Evolutionary conservation across 2,329 filamentous ascomycete species (phyloP).

Genomic region (Coniochaeta sp.): DNA sequence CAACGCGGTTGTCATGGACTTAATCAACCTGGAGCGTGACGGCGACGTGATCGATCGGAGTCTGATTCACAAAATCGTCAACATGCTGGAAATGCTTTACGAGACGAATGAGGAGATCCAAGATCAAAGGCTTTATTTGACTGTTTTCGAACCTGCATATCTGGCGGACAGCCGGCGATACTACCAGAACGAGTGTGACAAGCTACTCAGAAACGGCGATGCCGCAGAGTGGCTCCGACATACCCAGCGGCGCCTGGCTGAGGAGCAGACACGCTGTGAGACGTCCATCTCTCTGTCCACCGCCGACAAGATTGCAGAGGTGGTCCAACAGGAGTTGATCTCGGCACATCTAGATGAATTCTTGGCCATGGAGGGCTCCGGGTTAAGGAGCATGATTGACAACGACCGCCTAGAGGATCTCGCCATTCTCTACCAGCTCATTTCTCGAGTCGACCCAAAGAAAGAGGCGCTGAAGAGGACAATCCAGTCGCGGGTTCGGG

Average conservation of each 20-base stretch:
- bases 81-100: conserved; percentile 86
- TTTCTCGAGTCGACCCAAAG: conserved; percentile 66
- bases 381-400: conserved; percentile 83
- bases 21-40: conserved; percentile 85
- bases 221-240: conserved; percentile 75
- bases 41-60: conserved; percentile 82
- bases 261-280: conserved; percentile 76
- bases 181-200: conserved; percentile 68
- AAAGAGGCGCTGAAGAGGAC: conserved; percentile 64
- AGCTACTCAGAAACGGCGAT: conserved; percentile 69
- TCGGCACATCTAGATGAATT: conserved; percentile 71
- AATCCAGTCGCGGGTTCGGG: conserved; percentile 67
- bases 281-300: conserved; percentile 73
- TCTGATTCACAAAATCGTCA: conserved; percentile 72
- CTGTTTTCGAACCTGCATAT: conserved; percentile 74
- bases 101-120: conserved; percentile 73
- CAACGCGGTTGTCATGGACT: conserved; percentile 76
- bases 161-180: conserved; percentile 63
- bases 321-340: conserved; percentile 79
- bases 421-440: conserved; percentile 71
- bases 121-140: conserved; percentile 73
- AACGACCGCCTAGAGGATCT: conserved; percentile 77
- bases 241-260: conserved; percentile 63
- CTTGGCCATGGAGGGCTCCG: conserved; percentile 75
- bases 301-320: conserved; percentile 61